Evolutionary conservation across 202 grass and related monocot species (phyloP).

Genomic region (Setaria italica): DNA sequence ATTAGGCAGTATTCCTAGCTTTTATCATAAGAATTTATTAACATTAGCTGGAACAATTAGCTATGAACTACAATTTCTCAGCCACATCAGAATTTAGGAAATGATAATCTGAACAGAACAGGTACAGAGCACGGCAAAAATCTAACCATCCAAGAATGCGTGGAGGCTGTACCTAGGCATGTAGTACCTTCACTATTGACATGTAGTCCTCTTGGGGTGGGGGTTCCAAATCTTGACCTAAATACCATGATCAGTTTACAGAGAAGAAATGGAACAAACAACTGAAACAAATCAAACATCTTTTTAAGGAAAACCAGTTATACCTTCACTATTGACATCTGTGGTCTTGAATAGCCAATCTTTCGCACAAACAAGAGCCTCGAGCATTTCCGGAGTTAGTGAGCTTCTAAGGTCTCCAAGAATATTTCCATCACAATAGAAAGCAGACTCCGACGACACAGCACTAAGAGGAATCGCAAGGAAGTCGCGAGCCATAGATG

Average conservation of each 20-base stretch:
- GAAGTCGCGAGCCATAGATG: slow-evolving; percentile 3
- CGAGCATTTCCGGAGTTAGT: not conserved
- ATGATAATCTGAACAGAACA: not conserved
- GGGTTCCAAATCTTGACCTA: not conserved
- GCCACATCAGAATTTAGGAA: not conserved
- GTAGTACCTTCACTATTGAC: not conserved
- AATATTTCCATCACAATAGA: not conserved
- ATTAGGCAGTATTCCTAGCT: not conserved
- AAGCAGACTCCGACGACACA: not conserved
- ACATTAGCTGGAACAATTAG: not conserved
- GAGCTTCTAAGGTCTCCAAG: not conserved
- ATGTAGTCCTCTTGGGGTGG: not conserved
- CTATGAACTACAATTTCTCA: not conserved
- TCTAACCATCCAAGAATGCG: not conserved
- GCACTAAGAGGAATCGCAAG: not conserved
- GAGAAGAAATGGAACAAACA: not conserved
- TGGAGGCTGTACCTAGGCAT: not conserved
- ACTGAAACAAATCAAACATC: not conserved
- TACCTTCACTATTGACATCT: not conserved
- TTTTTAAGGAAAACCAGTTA: not conserved
- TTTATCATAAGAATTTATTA: not conserved
- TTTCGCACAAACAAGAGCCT: not conserved
- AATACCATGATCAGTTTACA: not conserved
- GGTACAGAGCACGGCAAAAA: not conserved
- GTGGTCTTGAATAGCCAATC: not conserved